These are phyloP conservation scores for Fomitopsis palustris DNA, from an alignment of 1,284 basidiomycete species.

Conservation along the genomic window DNA sequence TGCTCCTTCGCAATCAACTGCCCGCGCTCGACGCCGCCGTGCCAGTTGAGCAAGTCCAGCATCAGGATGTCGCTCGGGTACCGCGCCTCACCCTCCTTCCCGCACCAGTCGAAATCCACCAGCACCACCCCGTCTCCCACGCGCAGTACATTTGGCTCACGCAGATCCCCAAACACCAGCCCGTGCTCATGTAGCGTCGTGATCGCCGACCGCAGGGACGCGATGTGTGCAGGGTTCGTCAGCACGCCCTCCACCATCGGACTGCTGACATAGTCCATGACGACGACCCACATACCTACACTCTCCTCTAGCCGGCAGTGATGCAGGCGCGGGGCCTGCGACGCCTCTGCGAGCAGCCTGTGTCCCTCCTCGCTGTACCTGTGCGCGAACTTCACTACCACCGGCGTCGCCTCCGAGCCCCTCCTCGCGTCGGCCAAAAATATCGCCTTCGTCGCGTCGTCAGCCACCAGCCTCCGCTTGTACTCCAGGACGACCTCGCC, in stretches of 20 bases:
- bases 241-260: constrained; percentile 1
- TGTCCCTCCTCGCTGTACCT: constrained; percentile 12
- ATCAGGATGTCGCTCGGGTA: constrained; percentile 8
- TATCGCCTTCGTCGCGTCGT: constrained; percentile 1
- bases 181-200: constrained; percentile 12
- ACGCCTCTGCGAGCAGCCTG: constrained; percentile 8
- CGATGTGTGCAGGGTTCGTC: not conserved
- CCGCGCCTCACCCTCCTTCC: constrained; percentile 11
- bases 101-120: constrained; percentile 26
- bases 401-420: not conserved
- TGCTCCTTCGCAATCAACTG: constrained; percentile 7
- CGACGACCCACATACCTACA: constrained; percentile 15
- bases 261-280: constrained; percentile 19
- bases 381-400: constrained; percentile 16
- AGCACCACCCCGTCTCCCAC: constrained; percentile 12
- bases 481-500: constrained; percentile 6
- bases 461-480: constrained; percentile 1
- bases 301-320: constrained; percentile 6
- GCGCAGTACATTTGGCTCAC: constrained; percentile 18
- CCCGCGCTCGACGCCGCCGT: constrained; percentile 2
- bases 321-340: constrained; percentile 10
- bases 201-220: constrained; percentile 9
- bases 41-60: constrained; percentile 1
- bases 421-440: constrained; percentile 6
- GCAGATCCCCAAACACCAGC: constrained; percentile 22